Conservation (phyloP, 2,329 filamentous ascomycete genomes). For the Trichoderma lentiforme region DNA sequence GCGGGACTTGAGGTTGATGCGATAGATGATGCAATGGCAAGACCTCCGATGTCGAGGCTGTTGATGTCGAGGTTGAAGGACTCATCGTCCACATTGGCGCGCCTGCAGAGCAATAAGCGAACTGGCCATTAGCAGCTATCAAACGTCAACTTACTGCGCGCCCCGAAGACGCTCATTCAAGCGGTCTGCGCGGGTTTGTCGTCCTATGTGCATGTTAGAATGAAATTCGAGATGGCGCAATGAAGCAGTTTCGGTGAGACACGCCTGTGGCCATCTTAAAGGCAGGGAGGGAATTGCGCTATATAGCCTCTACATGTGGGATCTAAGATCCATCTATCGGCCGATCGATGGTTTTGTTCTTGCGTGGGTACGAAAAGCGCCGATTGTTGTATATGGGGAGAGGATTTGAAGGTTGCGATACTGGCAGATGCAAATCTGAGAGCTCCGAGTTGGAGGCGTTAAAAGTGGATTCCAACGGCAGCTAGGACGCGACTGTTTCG, state of each 20-base stretch:
- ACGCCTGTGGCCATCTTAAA: slow-evolving; percentile 37
- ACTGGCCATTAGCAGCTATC: background rate
- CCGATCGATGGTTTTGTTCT: background rate
- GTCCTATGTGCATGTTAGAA: slow-evolving; percentile 25
- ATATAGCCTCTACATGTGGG: slow-evolving; percentile 15
- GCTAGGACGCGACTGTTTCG: slow-evolving; percentile 13
- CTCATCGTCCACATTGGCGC: slow-evolving; percentile 55
- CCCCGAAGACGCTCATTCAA: slow-evolving; percentile 64
- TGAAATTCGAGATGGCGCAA: background rate
- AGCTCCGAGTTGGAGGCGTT: background rate
- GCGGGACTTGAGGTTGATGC: slow-evolving; percentile 29
- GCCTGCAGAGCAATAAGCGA: slow-evolving; percentile 33
- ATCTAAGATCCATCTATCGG: background rate
- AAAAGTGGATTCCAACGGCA: background rate
- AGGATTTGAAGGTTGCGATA: background rate
- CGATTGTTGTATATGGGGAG: background rate
- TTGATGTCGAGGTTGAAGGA: slow-evolving; percentile 55
- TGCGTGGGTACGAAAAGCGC: background rate
- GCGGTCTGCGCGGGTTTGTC: slow-evolving; percentile 56
- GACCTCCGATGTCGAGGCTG: slow-evolving; percentile 33
- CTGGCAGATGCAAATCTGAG: background rate
- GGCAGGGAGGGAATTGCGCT: background rate
- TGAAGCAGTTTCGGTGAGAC: slow-evolving; percentile 3
- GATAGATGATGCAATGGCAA: slow-evolving; percentile 24
- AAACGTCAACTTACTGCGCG: slow-evolving; percentile 50